Evolutionary conservation across 306 rosid species (phyloP).

Genomic region (Begonia loranthoides): DNA sequence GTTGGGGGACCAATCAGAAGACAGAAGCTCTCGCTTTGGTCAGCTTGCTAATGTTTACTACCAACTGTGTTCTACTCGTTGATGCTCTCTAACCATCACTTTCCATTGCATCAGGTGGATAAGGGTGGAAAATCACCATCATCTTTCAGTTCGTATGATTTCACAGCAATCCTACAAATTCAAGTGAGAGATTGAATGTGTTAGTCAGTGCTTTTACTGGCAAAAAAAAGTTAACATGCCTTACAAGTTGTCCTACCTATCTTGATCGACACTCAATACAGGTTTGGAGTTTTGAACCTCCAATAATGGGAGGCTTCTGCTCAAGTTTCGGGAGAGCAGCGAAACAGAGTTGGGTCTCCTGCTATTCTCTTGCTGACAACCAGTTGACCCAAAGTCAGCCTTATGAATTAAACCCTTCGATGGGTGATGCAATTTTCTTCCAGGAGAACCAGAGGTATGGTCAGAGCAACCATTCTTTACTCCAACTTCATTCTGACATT

Average conservation of each 20-base stretch:
- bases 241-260: slow-evolving; percentile 27
- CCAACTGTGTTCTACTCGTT: slow-evolving; percentile 8
- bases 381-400: slow-evolving; percentile 24
- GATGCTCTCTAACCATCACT: slow-evolving; percentile 5
- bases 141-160: slow-evolving; percentile 37
- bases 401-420: slow-evolving; percentile 16
- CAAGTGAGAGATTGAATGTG: slow-evolving; percentile 4
- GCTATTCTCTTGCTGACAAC: slow-evolving; percentile 12
- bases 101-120: slow-evolving; percentile 15
- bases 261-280: slow-evolving; percentile 17
- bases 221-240: background rate
- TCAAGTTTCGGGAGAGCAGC: slow-evolving; percentile 8
- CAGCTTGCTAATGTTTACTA: too few relatives aligned
- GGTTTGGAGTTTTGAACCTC: slow-evolving; percentile 18
- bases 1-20: too few relatives aligned
- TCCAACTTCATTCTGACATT: background rate
- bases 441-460: slow-evolving; percentile 18
- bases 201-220: background rate
- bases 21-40: too few relatives aligned
- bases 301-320: slow-evolving; percentile 17
- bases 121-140: slow-evolving; percentile 51
- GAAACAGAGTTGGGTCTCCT: too few relatives aligned
- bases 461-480: too few relatives aligned
- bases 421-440: slow-evolving; percentile 23
- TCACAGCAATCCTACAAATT: slow-evolving; percentile 31